Percentiles rank a stretch among this genome's conserved stretches.
phyloP scores from a whole-genome alignment of 495 filamentous ascomycete genomes.

The Aspergillus sparsus region DNA sequence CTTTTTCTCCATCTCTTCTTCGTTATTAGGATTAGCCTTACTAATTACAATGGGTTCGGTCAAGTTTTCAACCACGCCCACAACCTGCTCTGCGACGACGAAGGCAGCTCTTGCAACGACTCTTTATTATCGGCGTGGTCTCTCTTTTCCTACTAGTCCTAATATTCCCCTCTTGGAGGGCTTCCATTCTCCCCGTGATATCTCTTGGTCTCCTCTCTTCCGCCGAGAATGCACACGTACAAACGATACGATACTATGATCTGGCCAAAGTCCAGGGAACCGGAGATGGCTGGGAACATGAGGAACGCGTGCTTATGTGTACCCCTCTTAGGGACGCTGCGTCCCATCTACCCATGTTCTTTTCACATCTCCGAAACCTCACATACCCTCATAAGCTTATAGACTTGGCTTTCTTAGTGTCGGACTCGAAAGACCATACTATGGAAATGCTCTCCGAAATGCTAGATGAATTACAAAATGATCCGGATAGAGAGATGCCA shows the following conservation, averaged over 20 bases:
- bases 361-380: conserved; percentile 90
- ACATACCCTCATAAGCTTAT: conserved; percentile 97
- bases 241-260: conserved; percentile 97
- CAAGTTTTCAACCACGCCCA: conserved; percentile 85
- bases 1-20: background rate
- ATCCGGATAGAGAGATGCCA: conserved; percentile 71
- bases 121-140: conserved; percentile 53
- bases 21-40: background rate
- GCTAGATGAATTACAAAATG: conserved; percentile 77
- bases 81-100: conserved; percentile 73
- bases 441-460: conserved; percentile 70
- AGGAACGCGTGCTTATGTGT: conserved; percentile 93
- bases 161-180: conserved; percentile 66
- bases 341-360: conserved; percentile 96
- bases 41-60: background rate
- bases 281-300: conserved; percentile 88
- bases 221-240: conserved; percentile 72
- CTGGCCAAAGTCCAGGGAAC: conserved; percentile 86
- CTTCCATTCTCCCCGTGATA: conserved; percentile 59
- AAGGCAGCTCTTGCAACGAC: conserved; percentile 68
- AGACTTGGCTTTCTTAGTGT: conserved; percentile 95
- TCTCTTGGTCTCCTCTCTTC: conserved; percentile 72
- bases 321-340: conserved; percentile 93
- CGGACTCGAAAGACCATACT: conserved; percentile 93
- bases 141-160: conserved; percentile 67